These are phyloP conservation scores for Aspergillus flavus DNA, from an alignment of 2,329 filamentous ascomycete species.

Conservation along the genomic window DNA sequence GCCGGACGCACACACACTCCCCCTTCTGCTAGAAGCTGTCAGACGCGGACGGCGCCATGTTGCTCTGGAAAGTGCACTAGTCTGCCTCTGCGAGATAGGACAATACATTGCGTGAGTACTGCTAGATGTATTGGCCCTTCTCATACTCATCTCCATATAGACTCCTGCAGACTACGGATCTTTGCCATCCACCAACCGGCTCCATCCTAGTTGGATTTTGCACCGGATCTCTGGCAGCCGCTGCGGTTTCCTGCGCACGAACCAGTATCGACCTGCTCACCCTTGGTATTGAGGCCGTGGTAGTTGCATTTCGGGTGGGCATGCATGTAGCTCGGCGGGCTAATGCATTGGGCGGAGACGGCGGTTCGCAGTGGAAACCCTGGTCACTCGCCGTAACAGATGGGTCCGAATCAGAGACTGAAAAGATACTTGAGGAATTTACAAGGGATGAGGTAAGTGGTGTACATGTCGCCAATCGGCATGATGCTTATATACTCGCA, in stretches of 20 bases:
- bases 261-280: not conserved
- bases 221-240: not conserved
- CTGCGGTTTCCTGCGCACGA: not conserved
- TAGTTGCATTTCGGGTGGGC: not conserved
- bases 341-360: not conserved
- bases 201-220: not conserved
- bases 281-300: not conserved
- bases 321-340: not conserved
- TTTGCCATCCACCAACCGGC: not conserved
- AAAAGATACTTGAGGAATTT: not conserved
- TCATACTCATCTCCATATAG: not conserved
- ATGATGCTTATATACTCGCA: not conserved
- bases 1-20: not conserved
- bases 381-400: not conserved
- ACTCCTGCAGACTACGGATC: not conserved
- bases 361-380: not conserved
- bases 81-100: not conserved
- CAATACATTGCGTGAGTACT: not conserved
- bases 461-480: too few relatives aligned
- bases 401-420: not conserved
- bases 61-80: not conserved
- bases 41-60: not conserved
- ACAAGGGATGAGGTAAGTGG: not conserved
- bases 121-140: accelerated
- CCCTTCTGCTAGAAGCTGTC: not conserved